Evolutionary conservation across 2,329 filamentous ascomycete species (phyloP).

Genomic region (Teratosphaeria epicoccoides): DNA sequence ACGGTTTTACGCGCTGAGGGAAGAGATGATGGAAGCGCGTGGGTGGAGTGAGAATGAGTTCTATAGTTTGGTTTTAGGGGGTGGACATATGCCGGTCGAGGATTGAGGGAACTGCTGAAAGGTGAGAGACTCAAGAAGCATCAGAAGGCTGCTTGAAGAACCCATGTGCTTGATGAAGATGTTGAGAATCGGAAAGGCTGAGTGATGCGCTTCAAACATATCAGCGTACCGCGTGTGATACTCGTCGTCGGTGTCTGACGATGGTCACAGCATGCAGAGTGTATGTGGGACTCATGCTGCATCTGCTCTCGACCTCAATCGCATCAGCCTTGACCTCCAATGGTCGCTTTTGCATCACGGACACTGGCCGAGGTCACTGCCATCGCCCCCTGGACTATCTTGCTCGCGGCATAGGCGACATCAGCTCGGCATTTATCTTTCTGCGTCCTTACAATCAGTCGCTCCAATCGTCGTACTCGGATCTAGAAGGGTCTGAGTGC

Average conservation of each 20-base stretch:
- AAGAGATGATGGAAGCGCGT: conserved; percentile 36
- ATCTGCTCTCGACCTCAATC: neutral
- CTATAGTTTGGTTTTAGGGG: conserved; percentile 43
- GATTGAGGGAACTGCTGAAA: conserved; percentile 38
- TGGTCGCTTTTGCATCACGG: neutral
- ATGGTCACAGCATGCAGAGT: neutral
- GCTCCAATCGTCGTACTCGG: neutral
- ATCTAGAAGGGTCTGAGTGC: no score
- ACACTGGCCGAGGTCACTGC: neutral
- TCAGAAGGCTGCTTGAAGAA: conserved; percentile 37
- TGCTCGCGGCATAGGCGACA: neutral
- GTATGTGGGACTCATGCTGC: neutral
- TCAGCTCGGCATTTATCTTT: neutral
- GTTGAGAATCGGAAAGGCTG: no score
- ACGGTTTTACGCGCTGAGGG: conserved; percentile 43
- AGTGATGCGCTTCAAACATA: no score
- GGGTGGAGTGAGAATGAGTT: conserved; percentile 43
- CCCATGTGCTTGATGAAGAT: conserved; percentile 27
- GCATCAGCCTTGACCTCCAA: neutral
- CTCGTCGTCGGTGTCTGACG: no score
- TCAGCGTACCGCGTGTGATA: no score
- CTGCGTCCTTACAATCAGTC: neutral
- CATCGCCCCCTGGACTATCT: neutral
- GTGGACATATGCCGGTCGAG: conserved; percentile 47
- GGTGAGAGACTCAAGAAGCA: conserved; percentile 27